phyloP scores from a whole-genome alignment of 1,284 basidiomycete species.

The Termitomyces sp. region DNA sequence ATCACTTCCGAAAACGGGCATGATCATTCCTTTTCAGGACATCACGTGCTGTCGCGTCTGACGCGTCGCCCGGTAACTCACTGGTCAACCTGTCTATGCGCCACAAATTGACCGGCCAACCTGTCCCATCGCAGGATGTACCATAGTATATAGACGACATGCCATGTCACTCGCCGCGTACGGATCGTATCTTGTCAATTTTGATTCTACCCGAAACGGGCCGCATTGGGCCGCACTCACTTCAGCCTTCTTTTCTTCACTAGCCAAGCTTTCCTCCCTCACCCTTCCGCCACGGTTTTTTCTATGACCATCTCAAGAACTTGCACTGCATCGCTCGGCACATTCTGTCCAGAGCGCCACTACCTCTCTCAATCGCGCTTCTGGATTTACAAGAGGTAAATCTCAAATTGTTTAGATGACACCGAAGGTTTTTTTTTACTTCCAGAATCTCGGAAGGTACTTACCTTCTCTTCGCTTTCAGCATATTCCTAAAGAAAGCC shows the following conservation, averaged over 20 bases:
- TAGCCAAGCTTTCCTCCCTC: constrained; percentile 9
- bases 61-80: constrained; percentile 19
- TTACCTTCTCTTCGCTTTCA: not conserved
- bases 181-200: constrained; percentile 13
- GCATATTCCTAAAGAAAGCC: not conserved
- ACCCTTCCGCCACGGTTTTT: constrained; percentile 10
- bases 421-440: constrained; percentile 7
- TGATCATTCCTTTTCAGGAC: constrained; percentile 16
- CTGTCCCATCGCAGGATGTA: constrained; percentile 6
- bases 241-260: constrained; percentile 10
- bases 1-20: constrained; percentile 18
- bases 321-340: not conserved
- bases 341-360: constrained; percentile 14
- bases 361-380: constrained; percentile 1
- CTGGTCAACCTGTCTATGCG: constrained; percentile 14
- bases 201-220: constrained; percentile 13
- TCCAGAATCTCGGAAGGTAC: constrained; percentile 9
- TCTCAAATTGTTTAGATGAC: constrained; percentile 15
- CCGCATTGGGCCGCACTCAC: constrained; percentile 8
- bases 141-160: constrained; percentile 4
- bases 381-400: constrained; percentile 11
- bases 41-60: constrained; percentile 16
- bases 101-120: constrained; percentile 23
- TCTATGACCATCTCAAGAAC: not conserved
- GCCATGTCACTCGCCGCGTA: constrained; percentile 10